Evolutionary conservation across 2,329 filamentous ascomycete genomes (phyloP).

Genomic region (Dryadomyces quercus-mongolicae): DNA sequence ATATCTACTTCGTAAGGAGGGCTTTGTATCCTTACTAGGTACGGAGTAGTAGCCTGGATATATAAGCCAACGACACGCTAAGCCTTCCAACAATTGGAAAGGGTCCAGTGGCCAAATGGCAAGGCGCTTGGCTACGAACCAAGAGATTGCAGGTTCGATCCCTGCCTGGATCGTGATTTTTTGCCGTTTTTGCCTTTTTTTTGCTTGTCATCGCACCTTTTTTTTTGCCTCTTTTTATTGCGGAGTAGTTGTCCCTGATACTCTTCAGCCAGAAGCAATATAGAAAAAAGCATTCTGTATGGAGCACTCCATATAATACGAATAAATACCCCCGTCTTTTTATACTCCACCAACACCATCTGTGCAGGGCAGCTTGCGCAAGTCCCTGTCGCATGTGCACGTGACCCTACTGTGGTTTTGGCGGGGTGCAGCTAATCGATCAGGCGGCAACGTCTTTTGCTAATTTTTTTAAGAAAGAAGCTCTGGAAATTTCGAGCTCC

Average conservation of each 20-base stretch:
- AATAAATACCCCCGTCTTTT: too few relatives aligned
- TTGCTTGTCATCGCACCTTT: not conserved
- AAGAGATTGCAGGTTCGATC: conserved; percentile 25
- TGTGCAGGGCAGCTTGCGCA: too few relatives aligned
- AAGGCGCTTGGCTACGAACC: conserved; percentile 26
- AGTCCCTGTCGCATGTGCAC: not conserved
- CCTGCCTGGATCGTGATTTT: conserved; percentile 17
- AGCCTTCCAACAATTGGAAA: not conserved
- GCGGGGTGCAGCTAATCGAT: not conserved
- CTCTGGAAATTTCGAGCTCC: not conserved
- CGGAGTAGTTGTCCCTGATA: not conserved
- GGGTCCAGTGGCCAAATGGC: conserved; percentile 19
- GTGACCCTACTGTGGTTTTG: not conserved
- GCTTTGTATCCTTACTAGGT: too few relatives aligned
- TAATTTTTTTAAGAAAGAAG: not conserved
- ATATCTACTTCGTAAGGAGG: too few relatives aligned
- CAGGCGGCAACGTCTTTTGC: not conserved
- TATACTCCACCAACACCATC: too few relatives aligned
- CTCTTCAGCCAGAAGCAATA: too few relatives aligned
- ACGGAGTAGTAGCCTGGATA: too few relatives aligned
- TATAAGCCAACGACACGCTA: not conserved
- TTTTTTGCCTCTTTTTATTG: not conserved
- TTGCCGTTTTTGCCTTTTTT: not conserved
- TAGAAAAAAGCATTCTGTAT: not conserved
- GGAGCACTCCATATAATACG: too few relatives aligned